phyloP scores from a whole-genome alignment of 306 rosid species.

The Vigna nakashimae region DNA sequence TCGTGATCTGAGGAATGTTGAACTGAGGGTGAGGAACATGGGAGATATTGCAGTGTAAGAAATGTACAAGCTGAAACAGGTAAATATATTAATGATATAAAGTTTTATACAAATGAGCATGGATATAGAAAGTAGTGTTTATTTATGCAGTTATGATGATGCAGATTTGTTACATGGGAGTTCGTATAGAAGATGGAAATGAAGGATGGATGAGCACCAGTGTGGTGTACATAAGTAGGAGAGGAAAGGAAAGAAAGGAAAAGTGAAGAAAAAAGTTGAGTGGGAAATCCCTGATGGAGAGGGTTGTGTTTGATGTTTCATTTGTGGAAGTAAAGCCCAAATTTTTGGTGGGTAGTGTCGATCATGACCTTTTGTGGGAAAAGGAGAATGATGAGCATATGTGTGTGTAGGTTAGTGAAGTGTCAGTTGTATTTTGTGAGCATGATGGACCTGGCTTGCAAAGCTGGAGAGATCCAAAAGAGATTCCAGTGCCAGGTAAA shows the following conservation, averaged over 20 bases:
- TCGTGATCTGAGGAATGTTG: conserved; percentile 90
- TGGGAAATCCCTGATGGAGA: conserved; percentile 67
- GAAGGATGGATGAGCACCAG: conserved; percentile 46
- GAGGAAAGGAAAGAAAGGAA: conserved; percentile 43
- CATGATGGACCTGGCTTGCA: conserved; percentile 65
- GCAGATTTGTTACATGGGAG: conserved; percentile 52
- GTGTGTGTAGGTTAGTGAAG: conserved; percentile 65
- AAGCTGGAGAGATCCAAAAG: conserved; percentile 69
- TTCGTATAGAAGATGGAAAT: conserved; percentile 46
- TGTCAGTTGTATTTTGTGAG: conserved; percentile 65
- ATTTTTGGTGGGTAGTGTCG: conserved; percentile 68
- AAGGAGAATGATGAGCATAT: conserved; percentile 61
- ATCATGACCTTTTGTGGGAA: conserved; percentile 61
- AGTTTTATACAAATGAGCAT: not conserved
- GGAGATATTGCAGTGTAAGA: conserved; percentile 57
- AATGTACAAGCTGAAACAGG: conserved; percentile 48
- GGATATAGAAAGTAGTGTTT: not conserved
- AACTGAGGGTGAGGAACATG: conserved; percentile 62
- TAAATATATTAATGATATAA: conserved; percentile 16
- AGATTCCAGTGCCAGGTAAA: conserved; percentile 80
- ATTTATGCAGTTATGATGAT: conserved; percentile 30
- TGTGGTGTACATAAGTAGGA: conserved; percentile 41
- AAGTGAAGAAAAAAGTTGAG: conserved; percentile 43
- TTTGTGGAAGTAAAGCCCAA: conserved; percentile 65
- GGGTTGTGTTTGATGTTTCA: conserved; percentile 48